phyloP scores from a whole-genome alignment of 768 basidiomycete species.

The Podaxis rugospora region DNA sequence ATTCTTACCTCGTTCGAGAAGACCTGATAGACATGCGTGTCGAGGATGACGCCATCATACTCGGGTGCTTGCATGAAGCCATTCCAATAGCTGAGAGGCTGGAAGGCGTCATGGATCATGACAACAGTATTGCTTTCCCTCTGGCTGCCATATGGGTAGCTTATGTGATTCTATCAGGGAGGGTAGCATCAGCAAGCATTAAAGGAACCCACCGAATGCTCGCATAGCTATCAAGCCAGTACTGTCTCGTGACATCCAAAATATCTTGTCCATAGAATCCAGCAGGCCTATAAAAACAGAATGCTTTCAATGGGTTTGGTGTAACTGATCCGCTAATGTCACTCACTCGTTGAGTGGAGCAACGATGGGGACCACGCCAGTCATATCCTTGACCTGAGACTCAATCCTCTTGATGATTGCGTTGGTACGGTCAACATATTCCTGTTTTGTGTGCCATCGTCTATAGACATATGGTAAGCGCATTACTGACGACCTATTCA shows the following conservation, averaged over 20 bases:
- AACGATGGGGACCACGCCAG: constrained; percentile 56
- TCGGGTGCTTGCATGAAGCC: constrained; percentile 49
- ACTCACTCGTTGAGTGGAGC: constrained; percentile 73
- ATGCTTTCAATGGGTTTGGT: neutral
- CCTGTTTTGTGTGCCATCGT: constrained; percentile 60
- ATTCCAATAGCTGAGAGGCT: constrained; percentile 62
- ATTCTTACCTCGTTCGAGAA: constrained; percentile 50
- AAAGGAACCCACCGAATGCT: constrained; percentile 51
- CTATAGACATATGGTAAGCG: constrained; percentile 18
- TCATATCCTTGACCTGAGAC: constrained; percentile 46
- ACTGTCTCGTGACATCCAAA: constrained; percentile 41
- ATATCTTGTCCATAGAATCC: constrained; percentile 52
- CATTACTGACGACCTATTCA: neutral
- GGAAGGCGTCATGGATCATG: constrained; percentile 75
- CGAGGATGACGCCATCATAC: constrained; percentile 66
- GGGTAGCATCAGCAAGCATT: neutral
- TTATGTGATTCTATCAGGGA: constrained; percentile 11
- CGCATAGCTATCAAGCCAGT: constrained; percentile 68
- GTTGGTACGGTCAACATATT: constrained; percentile 65
- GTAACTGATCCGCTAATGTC: neutral
- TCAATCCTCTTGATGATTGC: constrained; percentile 60
- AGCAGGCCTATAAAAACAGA: constrained; percentile 49
- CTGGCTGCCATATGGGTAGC: constrained; percentile 27
- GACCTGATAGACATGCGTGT: constrained; percentile 76
- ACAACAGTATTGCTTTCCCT: constrained; percentile 58